These are phyloP conservation scores for Chrysosporium queenslandicum DNA, from an alignment of 2,329 filamentous ascomycete genomes.

Conservation along the genomic window DNA sequence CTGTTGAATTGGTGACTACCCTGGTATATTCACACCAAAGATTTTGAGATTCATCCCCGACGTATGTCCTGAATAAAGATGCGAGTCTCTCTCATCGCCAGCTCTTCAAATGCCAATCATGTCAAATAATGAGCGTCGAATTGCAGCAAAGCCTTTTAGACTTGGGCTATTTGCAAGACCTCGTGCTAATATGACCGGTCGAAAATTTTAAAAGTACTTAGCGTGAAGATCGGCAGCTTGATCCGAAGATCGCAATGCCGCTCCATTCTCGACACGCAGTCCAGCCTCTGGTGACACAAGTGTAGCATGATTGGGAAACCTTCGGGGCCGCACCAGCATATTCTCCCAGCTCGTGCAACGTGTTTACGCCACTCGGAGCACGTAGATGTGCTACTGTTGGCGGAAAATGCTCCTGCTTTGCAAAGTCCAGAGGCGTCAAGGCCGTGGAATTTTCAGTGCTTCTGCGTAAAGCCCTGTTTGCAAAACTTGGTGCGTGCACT, in stretches of 20 bases:
- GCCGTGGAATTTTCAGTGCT: too few relatives aligned
- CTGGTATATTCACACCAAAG: too few relatives aligned
- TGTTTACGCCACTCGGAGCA: constrained; percentile 6
- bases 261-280: background rate
- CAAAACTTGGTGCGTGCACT: background rate
- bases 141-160: background rate
- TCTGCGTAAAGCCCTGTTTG: background rate
- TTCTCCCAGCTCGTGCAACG: background rate
- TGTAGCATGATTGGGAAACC: background rate
- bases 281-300: constrained; percentile 5
- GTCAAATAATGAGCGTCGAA: too few relatives aligned
- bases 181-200: background rate
- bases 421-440: background rate
- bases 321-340: background rate
- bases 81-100: too few relatives aligned
- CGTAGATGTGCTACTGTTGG: background rate
- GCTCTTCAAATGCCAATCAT: too few relatives aligned
- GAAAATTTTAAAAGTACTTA: background rate
- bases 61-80: too few relatives aligned
- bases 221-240: constrained; percentile 3
- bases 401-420: background rate
- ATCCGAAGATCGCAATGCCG: background rate
- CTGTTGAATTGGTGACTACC: too few relatives aligned
- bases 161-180: background rate
- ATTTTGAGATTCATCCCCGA: too few relatives aligned